Conservation (phyloP, 768 basidiomycete genomes). For the Tricholoma sp. region DNA sequence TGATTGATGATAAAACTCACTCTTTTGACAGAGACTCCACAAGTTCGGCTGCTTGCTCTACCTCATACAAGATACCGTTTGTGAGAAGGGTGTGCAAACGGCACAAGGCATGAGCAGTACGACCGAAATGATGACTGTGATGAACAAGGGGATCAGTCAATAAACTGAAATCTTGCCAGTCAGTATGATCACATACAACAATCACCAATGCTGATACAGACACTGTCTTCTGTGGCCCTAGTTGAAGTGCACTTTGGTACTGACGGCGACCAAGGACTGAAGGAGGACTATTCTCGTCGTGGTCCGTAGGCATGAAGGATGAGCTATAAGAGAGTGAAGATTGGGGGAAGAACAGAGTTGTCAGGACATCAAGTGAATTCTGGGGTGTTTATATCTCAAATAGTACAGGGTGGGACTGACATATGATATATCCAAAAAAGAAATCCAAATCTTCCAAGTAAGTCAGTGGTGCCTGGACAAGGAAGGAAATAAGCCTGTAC, state of each 20-base stretch:
- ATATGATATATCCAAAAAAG: too few species aligned
- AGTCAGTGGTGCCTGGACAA: too few species aligned
- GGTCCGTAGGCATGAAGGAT: not conserved
- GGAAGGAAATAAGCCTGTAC: too few species aligned
- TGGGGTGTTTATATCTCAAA: too few species aligned
- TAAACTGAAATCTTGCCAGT: not conserved
- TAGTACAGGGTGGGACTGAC: too few species aligned
- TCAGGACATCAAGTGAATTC: too few species aligned
- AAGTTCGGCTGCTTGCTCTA: conserved; percentile 5
- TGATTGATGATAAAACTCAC: not conserved
- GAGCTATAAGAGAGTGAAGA: not conserved
- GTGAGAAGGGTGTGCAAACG: conserved; percentile 15
- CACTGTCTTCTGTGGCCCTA: conserved; percentile 12
- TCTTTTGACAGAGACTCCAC: conserved; percentile 2
- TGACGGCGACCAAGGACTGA: not conserved
- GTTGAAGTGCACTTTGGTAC: conserved; percentile 5
- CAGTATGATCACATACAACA: not conserved
- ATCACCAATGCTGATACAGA: not conserved
- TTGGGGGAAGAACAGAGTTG: not conserved
- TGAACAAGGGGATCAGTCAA: conserved; percentile 15
- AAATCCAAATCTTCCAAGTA: too few species aligned
- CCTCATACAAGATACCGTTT: conserved; percentile 9
- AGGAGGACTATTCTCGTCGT: not conserved
- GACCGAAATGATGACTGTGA: conserved; percentile 18
- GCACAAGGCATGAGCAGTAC: conserved; percentile 16